These are phyloP conservation scores for Penicillium angulare DNA, from an alignment of 495 filamentous ascomycete genomes.

Conservation along the genomic window DNA sequence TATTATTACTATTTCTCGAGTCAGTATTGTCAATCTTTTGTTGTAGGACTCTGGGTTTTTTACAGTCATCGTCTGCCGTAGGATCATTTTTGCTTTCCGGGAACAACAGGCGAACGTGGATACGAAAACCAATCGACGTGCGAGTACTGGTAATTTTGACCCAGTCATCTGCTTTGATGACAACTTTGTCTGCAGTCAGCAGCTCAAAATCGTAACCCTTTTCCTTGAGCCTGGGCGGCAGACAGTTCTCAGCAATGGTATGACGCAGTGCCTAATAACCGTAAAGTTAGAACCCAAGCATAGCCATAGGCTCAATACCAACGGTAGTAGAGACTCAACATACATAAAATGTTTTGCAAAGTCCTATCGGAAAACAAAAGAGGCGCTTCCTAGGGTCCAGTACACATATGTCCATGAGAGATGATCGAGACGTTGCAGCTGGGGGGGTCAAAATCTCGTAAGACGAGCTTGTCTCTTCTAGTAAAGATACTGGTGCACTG, in stretches of 20 bases:
- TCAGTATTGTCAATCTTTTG: too few relatives aligned
- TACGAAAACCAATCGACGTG: background rate
- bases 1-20: too few relatives aligned
- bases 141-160: background rate
- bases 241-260: background rate
- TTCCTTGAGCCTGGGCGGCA: background rate
- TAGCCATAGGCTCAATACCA: background rate
- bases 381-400: background rate
- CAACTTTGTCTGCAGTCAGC: background rate
- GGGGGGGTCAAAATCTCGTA: background rate
- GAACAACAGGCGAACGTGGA: background rate
- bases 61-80: background rate
- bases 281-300: background rate
- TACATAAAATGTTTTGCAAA: background rate
- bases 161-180: constrained; percentile 1
- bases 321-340: background rate
- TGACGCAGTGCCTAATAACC: background rate
- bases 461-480: background rate
- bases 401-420: background rate
- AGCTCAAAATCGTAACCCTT: background rate
- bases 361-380: background rate
- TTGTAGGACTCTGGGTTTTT: background rate
- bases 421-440: background rate
- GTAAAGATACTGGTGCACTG: background rate
- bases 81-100: background rate